These are phyloP conservation scores for Omphalotus guepiniiformis DNA, from an alignment of 768 basidiomycete species.

Conservation along the genomic window DNA sequence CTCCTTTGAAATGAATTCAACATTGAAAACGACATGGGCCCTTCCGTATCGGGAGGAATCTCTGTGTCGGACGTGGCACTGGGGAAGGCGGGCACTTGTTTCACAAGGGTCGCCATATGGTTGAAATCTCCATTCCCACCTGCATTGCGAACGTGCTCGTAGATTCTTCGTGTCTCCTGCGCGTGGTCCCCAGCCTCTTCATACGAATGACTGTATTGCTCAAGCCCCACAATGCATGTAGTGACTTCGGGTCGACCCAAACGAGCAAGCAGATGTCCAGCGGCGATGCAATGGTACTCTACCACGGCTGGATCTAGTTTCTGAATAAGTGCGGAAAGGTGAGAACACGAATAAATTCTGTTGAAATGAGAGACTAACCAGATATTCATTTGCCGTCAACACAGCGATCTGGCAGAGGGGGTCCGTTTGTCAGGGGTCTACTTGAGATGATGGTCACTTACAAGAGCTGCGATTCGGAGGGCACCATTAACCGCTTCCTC, in stretches of 20 bases:
- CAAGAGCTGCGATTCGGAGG: slow-evolving; percentile 83
- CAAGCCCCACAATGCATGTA: slow-evolving; percentile 79
- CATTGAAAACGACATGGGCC: slow-evolving; percentile 6
- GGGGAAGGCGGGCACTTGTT: slow-evolving; percentile 27
- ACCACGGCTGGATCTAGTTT: slow-evolving; percentile 86
- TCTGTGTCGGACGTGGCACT: slow-evolving; percentile 20
- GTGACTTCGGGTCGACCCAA: slow-evolving; percentile 79
- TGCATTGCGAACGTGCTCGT: slow-evolving; percentile 30
- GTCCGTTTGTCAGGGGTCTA: not conserved
- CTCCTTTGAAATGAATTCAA: slow-evolving; percentile 3
- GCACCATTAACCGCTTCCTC: slow-evolving; percentile 86
- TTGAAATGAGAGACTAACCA: slow-evolving; percentile 46
- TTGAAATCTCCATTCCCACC: slow-evolving; percentile 41
- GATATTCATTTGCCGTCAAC: slow-evolving; percentile 81
- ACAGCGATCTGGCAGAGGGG: slow-evolving; percentile 58
- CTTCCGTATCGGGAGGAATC: slow-evolving; percentile 11
- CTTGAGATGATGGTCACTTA: slow-evolving; percentile 27
- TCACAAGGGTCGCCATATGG: slow-evolving; percentile 42
- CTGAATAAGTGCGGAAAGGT: slow-evolving; percentile 26
- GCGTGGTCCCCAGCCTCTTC: slow-evolving; percentile 83
- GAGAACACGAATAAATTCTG: not conserved
- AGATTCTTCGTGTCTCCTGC: slow-evolving; percentile 56
- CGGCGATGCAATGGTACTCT: slow-evolving; percentile 81
- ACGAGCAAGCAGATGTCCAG: slow-evolving; percentile 76
- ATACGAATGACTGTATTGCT: slow-evolving; percentile 86